Evolutionary conservation across 176 grass and related monocot species (phyloP), one percentile per base, ranked within the genome.

Genomic region (Juncus effusus): DNA sequence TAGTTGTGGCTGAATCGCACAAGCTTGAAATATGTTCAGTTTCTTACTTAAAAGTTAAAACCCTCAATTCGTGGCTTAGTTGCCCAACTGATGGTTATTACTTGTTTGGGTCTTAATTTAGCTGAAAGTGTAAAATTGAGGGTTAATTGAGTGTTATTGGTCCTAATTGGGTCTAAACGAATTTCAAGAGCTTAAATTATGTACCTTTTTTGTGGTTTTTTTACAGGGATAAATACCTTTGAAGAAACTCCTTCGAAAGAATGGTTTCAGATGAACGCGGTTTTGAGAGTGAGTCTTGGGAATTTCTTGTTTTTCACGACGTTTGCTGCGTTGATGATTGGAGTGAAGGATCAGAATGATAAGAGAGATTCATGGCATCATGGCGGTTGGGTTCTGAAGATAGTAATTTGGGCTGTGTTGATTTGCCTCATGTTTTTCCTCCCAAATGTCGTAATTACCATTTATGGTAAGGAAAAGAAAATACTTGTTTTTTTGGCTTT

Each of bases 241-340:
- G 28, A 49, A 4, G 47, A 79, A 19, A 61, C 82, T 38, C 82
- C 82, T 3, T 54, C 82, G 10, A 84, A 84, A 69, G 90, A 90
- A 86, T 96, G 92, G 92, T 96, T 96, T 75, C 87, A 96, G 68
- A 96, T 83, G 61, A 86, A 79, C 77, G 92, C 85, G 36, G 87
- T 96, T 58, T 82, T 96, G 74, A 81, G 92, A 81, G 84, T 91
- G 68, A 96, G 87, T 77, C 54, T 96, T 50, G 92, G 87, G 8
- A 96, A 88, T 76, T 96, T 96, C 75, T 82, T 96, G 82, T 96
- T 96, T 71, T 96, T 91, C 51, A 66, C 62, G 52, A 86, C 70
- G 83, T 88, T 91, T 81, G 77, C 92, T 70, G 66, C 90, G 39
- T 55, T 77, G 76, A 96, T 96, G 92, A 96, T 96, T 72, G 82